Conservation (phyloP, 1,139 yeast species). For the Pichia sp. region DNA sequence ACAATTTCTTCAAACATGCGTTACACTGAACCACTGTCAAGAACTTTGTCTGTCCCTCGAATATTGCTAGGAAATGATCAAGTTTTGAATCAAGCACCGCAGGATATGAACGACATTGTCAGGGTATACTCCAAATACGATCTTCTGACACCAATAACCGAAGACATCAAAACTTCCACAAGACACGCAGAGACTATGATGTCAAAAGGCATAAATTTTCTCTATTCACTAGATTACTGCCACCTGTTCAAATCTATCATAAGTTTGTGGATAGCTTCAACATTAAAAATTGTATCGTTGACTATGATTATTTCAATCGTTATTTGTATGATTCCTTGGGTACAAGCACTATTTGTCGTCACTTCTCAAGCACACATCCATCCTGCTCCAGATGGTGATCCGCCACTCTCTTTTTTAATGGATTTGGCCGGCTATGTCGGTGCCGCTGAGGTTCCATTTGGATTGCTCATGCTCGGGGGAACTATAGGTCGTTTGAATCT, state of each 20-base stretch:
- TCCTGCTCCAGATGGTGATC: constrained; percentile 77
- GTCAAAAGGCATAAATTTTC: not conserved
- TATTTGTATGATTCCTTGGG: constrained; percentile 56
- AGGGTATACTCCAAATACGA: constrained; percentile 44
- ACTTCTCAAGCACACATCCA: constrained; percentile 40
- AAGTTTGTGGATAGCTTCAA: constrained; percentile 24
- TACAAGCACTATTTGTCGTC: constrained; percentile 70
- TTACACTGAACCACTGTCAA: not conserved
- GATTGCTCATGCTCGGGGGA: constrained; percentile 76
- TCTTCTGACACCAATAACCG: not conserved
- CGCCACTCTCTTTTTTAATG: constrained; percentile 79
- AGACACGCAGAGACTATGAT: constrained; percentile 15
- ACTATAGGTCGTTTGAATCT: constrained; percentile 73
- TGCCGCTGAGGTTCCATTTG: constrained; percentile 84
- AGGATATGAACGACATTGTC: constrained; percentile 54
- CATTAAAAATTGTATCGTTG: constrained; percentile 41
- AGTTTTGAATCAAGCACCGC: constrained; percentile 36
- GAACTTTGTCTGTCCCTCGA: not conserved
- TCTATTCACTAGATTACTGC: constrained; percentile 8
- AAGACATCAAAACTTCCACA: not conserved
- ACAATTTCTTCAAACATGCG: not conserved
- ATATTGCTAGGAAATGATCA: not conserved
- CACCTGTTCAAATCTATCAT: constrained; percentile 70
- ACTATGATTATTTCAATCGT: constrained; percentile 32
- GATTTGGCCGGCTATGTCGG: constrained; percentile 79